Evolutionary conservation across 768 basidiomycete genomes (phyloP), one percentile per base, ranked within the genome.

Genomic region (Cystofilobasidium macerans): DNA sequence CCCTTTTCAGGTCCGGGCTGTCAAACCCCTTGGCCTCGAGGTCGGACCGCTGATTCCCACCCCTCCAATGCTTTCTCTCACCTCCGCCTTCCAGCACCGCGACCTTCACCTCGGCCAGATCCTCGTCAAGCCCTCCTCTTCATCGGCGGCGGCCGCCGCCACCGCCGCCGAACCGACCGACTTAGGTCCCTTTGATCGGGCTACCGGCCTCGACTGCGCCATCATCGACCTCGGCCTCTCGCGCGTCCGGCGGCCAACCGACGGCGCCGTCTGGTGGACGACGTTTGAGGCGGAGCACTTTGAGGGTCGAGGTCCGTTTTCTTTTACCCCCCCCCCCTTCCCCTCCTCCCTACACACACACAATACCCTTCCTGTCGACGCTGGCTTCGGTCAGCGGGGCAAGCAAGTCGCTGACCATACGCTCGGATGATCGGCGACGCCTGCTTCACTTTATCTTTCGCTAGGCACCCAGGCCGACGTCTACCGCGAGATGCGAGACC

Each of bases 31-130:
- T 1, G 38, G 12, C 13, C n/a, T 40, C 16, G 32, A 20, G 26
- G 26, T 38, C 38, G 32, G 9, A 12, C 30, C 61, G 45, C 47
- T 26, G 22, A 12, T 30, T 22, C 16, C 3, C 33, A 40, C 8
- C 61, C 0, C 2, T 12, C 38, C 26, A 6, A 57, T 45, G 18
- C 2, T 33, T 57, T 43, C 48, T 22, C 45, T n/a, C 24, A 8
- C 9, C 43, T 5, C 20, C 11, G 12, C 5, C 38, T 38, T 38
- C 2, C 69, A 99, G 94, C 95, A 99, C 76, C 90, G 95, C 36
- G 95, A 99, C 75, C 83, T 99, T n/a, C 95, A 99, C 72, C 90
- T 89, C 84, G 95, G 95, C 26, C 95, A 99, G 75, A 87, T 99
- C 58, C 81, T 99, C 11, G 84, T 98, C 57, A 85, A 85, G 22